Base-by-base conservation (phyloP, 2,329 filamentous ascomycete genomes). In the Beauveria sp. region DNA sequence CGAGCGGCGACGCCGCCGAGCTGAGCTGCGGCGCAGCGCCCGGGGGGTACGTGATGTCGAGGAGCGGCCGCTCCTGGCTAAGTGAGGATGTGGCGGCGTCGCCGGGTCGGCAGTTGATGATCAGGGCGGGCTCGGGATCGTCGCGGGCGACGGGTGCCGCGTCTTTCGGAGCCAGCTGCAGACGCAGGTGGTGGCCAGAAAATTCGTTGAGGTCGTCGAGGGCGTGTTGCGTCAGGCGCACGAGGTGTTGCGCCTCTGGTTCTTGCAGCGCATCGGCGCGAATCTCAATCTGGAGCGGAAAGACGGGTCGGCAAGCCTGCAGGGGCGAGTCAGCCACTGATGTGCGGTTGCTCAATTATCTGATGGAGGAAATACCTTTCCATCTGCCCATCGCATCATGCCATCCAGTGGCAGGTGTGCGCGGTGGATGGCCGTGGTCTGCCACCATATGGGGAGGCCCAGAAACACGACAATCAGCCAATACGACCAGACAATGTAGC, bases 371-470 rank as follows among this genome's bases (percentile, higher is more conserved):
- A 6, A 38, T 74, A 96, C 93, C 82, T 89, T 91, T 66, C 92
- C 92, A 70, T 96, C 90, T 10, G 91, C 90, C 93, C 95, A 98
- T 64, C 89, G 84, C 67, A 89, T 84, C 95, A 99, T 99, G 60
- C 87, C 83, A 70, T 89, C 83, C 66, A 97, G 74, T 5, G 95
- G 95, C 67, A 99, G 78, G 50, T 86, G 82, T 14, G 93, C 93
- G 60, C 95, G 85, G 73, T 96, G 93, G 60, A 98, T 96, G 0
- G 90, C 89, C 4, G 95, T 99, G 0, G 95, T 98, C 73, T 86
- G 87, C 86, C 91, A 96, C 95, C 95, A 99, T 83, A 96, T 88
- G 62, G 95, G 95, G 66, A 99, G 74, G 3, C 95, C 95, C 6
- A 99, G 77, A 34, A 88, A 82, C 7, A 96, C 72, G 7, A 96